Evolutionary conservation across 352 stramenopile species (phyloP).

Genomic region (Phytophthora multivora): DNA sequence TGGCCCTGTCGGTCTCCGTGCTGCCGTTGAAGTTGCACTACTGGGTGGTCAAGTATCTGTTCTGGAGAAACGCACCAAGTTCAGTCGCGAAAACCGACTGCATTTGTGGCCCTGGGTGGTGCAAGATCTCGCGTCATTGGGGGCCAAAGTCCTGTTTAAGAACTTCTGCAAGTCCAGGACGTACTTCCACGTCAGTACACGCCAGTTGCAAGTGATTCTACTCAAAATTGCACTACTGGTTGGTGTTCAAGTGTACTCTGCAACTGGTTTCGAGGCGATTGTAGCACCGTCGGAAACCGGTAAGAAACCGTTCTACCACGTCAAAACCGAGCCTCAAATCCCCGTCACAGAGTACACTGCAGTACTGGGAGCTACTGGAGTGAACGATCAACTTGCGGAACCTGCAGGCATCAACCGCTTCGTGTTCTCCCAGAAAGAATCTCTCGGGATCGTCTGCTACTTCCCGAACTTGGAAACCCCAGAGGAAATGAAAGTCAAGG

Average conservation of each 20-base stretch:
- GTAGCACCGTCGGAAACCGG: constrained; percentile 17
- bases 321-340: constrained; percentile 68
- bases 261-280: constrained; percentile 57
- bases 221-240: constrained; percentile 76
- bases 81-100: constrained; percentile 82
- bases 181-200: constrained; percentile 83
- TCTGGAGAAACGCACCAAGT: constrained; percentile 75
- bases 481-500: constrained; percentile 64
- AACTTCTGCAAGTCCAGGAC: constrained; percentile 71
- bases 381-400: constrained; percentile 56
- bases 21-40: constrained; percentile 65
- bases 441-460: constrained; percentile 80
- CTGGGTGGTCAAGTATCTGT: constrained; percentile 69
- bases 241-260: constrained; percentile 58
- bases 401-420: constrained; percentile 69
- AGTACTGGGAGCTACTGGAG: constrained; percentile 58
- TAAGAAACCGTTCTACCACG: constrained; percentile 54
- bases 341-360: constrained; percentile 67
- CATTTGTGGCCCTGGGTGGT: constrained; percentile 83
- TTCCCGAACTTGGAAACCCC: constrained; percentile 65
- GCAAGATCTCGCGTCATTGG: constrained; percentile 73
- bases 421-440: constrained; percentile 71
- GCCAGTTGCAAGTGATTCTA: constrained; percentile 77
- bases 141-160: constrained; percentile 73
- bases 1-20: constrained; percentile 68